Percentiles rank a stretch among this genome's conserved stretches.
Conservation (phyloP, 116 monocot species). For the Papilionanthe hybrid region DNA sequence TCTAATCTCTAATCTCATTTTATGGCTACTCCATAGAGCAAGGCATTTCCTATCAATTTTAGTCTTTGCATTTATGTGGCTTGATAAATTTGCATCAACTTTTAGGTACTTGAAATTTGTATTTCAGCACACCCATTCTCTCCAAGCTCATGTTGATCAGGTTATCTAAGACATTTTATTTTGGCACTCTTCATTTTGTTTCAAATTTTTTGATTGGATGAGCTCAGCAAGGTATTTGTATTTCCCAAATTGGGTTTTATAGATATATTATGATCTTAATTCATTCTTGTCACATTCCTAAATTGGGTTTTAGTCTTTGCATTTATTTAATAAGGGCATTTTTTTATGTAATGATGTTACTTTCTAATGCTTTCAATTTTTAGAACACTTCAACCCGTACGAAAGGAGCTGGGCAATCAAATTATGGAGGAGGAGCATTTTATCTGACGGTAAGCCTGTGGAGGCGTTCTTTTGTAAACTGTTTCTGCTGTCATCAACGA, state of each 20-base stretch:
- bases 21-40: not conserved
- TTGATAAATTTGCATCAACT: not conserved
- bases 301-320: too few species aligned
- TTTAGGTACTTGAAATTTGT: not conserved
- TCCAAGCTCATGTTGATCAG: not conserved
- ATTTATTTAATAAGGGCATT: not conserved
- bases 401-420: constrained; percentile 44
- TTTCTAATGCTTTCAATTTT: constrained; percentile 12
- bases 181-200: not conserved
- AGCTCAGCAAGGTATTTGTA: not conserved
- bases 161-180: not conserved
- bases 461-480: not conserved
- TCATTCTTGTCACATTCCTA: not conserved
- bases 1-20: not conserved
- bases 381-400: constrained; percentile 38
- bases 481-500: not conserved
- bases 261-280: not conserved
- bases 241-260: not conserved
- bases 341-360: constrained; percentile 3
- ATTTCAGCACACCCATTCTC: not conserved
- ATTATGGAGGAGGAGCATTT: constrained; percentile 61
- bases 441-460: constrained; percentile 55
- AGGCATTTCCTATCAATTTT: not conserved
- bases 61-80: not conserved
- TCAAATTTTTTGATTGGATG: not conserved